These are phyloP conservation scores for Hirsutella thompsonii DNA, from an alignment of 2,329 filamentous ascomycete species.

Conservation along the genomic window DNA sequence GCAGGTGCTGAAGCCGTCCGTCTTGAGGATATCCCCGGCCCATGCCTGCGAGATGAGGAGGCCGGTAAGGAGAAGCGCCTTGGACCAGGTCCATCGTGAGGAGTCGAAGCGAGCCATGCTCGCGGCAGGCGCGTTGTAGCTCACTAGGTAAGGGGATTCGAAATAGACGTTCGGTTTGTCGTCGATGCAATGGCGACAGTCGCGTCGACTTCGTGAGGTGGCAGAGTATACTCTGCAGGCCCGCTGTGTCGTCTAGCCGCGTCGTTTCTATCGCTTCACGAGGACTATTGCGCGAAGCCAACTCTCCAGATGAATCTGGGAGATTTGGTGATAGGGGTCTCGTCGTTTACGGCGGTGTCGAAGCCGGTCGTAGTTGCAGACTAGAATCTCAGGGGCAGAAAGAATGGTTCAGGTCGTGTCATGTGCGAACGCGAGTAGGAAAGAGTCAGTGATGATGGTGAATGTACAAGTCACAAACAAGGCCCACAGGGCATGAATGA, in stretches of 20 bases:
- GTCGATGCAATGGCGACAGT: background rate
- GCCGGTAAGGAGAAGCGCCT: slow-evolving; percentile 19
- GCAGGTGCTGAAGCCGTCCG: slow-evolving; percentile 70
- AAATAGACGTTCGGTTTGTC: background rate
- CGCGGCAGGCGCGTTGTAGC: background rate
- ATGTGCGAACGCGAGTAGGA: background rate
- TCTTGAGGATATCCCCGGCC: slow-evolving; percentile 62
- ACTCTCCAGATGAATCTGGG: too few relatives aligned
- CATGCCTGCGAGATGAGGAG: slow-evolving; percentile 34
- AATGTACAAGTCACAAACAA: slow-evolving; percentile 4
- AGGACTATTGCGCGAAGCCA: too few relatives aligned
- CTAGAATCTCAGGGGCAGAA: too few relatives aligned
- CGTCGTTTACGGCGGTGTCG: too few relatives aligned
- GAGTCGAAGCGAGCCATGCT: slow-evolving; percentile 19
- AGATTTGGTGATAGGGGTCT: too few relatives aligned
- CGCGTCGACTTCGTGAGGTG: background rate
- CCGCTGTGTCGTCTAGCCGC: background rate
- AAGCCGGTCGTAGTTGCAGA: too few relatives aligned
- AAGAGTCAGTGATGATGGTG: background rate
- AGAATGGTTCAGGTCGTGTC: background rate
- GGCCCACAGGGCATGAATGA: slow-evolving; percentile 12
- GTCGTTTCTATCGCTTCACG: too few relatives aligned
- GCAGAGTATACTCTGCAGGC: background rate
- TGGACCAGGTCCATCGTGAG: slow-evolving; percentile 17
- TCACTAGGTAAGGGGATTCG: background rate